Evolutionary conservation across 805 yeast species (phyloP).

Genomic region (Zygoascus flipseniorum): DNA sequence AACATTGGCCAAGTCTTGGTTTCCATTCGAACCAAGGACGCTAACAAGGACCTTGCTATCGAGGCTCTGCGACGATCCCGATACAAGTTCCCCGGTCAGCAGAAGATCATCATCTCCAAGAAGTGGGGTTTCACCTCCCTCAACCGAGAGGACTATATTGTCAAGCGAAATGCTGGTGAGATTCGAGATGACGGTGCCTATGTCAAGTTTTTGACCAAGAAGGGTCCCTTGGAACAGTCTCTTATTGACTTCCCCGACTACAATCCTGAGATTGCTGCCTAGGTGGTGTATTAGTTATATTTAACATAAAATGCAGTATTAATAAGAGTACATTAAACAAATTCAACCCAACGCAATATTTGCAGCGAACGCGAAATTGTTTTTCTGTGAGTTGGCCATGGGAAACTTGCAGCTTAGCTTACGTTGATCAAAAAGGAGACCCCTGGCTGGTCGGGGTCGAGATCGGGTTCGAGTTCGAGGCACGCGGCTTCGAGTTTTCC

Average conservation of each 20-base stretch:
- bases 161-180: constrained; percentile 93
- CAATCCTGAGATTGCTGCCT: constrained; percentile 32
- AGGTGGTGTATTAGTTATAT: constrained; percentile 5
- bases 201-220: constrained; percentile 95
- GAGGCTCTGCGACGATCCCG: constrained; percentile 99
- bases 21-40: constrained; percentile 97
- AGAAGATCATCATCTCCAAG: constrained; percentile 97
- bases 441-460: neutral
- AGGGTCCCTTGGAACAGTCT: constrained; percentile 92
- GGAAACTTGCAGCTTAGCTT: too few species aligned
- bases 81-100: constrained; percentile 99
- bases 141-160: constrained; percentile 94
- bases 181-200: constrained; percentile 99
- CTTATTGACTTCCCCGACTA: constrained; percentile 88
- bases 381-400: neutral
- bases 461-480: too few species aligned
- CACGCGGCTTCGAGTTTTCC: too few species aligned
- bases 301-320: neutral
- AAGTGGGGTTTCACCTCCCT: constrained; percentile 99
- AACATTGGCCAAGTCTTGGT: constrained; percentile 96
- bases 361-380: too few species aligned
- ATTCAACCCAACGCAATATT: too few species aligned
- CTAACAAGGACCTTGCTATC: constrained; percentile 92
- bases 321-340: too few species aligned
- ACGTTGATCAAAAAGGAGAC: neutral